phyloP scores from a whole-genome alignment of 2,329 filamentous ascomycete species.

The Neurospora crassa region DNA sequence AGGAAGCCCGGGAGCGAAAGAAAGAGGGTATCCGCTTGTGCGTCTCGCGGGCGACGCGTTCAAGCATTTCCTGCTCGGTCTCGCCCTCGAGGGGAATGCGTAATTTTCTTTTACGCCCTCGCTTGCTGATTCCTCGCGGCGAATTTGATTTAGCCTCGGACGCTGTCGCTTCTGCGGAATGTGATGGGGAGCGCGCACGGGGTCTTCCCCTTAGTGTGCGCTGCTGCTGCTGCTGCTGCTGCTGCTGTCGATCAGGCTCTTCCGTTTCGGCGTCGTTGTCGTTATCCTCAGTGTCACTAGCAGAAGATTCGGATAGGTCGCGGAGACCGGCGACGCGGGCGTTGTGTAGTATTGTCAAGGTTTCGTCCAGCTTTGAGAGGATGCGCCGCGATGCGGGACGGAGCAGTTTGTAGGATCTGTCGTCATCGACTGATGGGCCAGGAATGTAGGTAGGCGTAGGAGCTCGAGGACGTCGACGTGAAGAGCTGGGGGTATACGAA shows the following conservation, averaged over 20 bases:
- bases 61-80: constrained; percentile 25
- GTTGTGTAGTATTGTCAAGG: constrained; percentile 63
- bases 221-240: neutral
- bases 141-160: neutral
- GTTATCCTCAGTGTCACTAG: constrained; percentile 10
- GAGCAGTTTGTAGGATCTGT: constrained; percentile 53
- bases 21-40: constrained; percentile 30
- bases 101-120: constrained; percentile 12
- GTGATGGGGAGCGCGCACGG: neutral
- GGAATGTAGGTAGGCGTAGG: constrained; percentile 31
- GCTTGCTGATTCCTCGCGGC: neutral
- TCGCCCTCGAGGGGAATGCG: constrained; percentile 19
- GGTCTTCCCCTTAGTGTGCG: neutral
- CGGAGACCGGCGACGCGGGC: constrained; percentile 43
- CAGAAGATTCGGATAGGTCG: constrained; percentile 16
- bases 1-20: constrained; percentile 14
- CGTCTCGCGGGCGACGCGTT: constrained; percentile 24
- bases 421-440: constrained; percentile 60
- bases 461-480: constrained; percentile 4
- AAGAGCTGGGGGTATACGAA: constrained; percentile 1
- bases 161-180: neutral
- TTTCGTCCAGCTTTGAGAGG: constrained; percentile 56
- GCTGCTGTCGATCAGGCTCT: neutral
- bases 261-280: neutral
- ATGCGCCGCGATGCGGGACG: constrained; percentile 62